phyloP scores from a whole-genome alignment of 2,329 filamentous ascomycete genomes.

The Pezicula carpinea region DNA sequence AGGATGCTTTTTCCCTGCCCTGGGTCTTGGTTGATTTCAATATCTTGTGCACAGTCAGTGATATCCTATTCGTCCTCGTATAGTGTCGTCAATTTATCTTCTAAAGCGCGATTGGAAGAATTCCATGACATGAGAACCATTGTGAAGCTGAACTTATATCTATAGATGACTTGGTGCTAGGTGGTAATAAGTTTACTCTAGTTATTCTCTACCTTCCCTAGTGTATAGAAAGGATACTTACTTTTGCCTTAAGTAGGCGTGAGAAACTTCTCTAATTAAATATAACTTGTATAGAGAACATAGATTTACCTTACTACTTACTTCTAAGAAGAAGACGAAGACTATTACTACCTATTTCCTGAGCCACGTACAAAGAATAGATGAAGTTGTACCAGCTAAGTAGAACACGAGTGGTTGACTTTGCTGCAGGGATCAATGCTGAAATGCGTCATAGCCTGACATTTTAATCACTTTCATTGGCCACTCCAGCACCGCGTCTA shows the following conservation, averaged over 20 bases:
- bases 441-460: no score
- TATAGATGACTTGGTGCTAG: neutral
- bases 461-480: no score
- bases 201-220: neutral
- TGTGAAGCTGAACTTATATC: slow-evolving; percentile 1
- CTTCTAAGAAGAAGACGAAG: neutral
- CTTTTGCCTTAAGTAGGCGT: no score
- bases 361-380: neutral
- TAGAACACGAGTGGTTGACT: neutral
- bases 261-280: no score
- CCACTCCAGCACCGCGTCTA: neutral
- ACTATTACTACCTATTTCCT: neutral
- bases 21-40: neutral
- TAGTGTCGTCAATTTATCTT: neutral
- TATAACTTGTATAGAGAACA: no score
- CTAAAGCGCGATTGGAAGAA: neutral
- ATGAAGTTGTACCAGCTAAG: neutral
- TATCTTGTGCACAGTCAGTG: neutral
- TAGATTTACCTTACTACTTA: neutral
- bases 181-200: neutral
- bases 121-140: neutral
- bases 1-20: neutral
- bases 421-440: no score
- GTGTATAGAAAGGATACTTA: neutral
- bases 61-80: neutral